Evolutionary conservation across 495 filamentous ascomycete genomes (phyloP), one percentile per base, ranked within the genome.

Genomic region (Neurospora sp.): DNA sequence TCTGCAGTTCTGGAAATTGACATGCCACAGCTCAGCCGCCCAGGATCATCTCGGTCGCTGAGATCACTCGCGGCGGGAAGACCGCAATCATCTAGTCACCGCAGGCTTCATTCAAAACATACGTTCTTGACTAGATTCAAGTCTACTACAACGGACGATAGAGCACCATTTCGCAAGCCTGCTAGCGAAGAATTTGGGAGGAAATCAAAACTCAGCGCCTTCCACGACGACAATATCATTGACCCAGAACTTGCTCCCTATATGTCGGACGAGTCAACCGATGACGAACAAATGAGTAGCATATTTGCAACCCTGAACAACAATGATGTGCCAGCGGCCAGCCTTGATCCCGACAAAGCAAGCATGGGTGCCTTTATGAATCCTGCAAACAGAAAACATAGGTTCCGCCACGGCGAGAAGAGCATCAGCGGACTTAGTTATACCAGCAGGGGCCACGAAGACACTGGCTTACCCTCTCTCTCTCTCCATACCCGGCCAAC

Each of bases 151-250:
- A 37, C 2, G 35, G 85, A 86, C 42, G 93, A 97, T 70, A 88
- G 92, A 74, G 96, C 93, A 5, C 96, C 96, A 3, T 99, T 98
- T 77, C 94, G 97, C 74, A 90, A 91, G 69, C 89, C 90, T 42
- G 84, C 88, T 69, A 89, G 90, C 71, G 92, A 97, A 69, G 83
- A 89, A 38, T 81, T 84, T 20, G 76, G 76, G 6, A 86, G 85
- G 70, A 90, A 89, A 72, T 85, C 88, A n/a, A 88, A 89, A 16
- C 86, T 97, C 9, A 91, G 94, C 41, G 93, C 95, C 38, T 98
- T 99, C 77, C 96, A 98, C 78, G 93, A 93, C 76, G 96, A 99
- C 79, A 98, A 93, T 77, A 97, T 99, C 75, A 98, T 98, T 78
- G 96, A 99, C 77, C 95, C 96, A 4, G 96, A 98, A 77, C 84